Conservation (phyloP, 1,284 basidiomycete species). For the Cutaneotrichosporon sp. region DNA sequence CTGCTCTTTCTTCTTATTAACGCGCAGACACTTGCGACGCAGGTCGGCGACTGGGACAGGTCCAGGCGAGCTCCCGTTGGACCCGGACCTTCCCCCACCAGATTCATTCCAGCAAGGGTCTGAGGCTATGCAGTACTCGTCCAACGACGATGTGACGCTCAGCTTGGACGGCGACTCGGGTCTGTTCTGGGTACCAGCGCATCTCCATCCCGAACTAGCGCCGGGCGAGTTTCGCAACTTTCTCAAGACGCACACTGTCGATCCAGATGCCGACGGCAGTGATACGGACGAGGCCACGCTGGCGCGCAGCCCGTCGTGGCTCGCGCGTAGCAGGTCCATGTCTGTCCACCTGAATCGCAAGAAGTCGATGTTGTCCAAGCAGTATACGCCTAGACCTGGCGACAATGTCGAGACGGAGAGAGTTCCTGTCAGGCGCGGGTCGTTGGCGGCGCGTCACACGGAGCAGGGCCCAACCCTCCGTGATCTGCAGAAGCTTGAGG, state of each 20-base stretch:
- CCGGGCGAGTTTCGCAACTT: slow-evolving; percentile 93
- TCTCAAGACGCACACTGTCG: slow-evolving; percentile 82
- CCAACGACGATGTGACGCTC: slow-evolving; percentile 49
- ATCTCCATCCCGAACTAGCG: slow-evolving; percentile 93
- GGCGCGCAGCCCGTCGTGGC: slow-evolving; percentile 39
- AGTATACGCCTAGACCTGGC: slow-evolving; percentile 73
- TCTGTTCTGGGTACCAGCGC: slow-evolving; percentile 96
- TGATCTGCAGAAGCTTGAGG: slow-evolving; percentile 88
- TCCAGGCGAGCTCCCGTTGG: slow-evolving; percentile 74
- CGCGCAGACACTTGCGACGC: slow-evolving; percentile 66
- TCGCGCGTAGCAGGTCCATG: slow-evolving; percentile 43
- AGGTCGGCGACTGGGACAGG: slow-evolving; percentile 70
- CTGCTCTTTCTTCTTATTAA: neutral
- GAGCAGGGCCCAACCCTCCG: slow-evolving; percentile 78
- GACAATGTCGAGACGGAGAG: slow-evolving; percentile 70
- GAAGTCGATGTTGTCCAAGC: slow-evolving; percentile 84
- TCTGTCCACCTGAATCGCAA: slow-evolving; percentile 66
- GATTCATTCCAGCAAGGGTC: slow-evolving; percentile 14
- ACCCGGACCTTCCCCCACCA: slow-evolving; percentile 74
- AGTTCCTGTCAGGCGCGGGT: slow-evolving; percentile 65
- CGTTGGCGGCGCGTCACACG: slow-evolving; percentile 61
- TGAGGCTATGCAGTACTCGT: slow-evolving; percentile 29
- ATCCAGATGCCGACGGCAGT: slow-evolving; percentile 46
- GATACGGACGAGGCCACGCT: slow-evolving; percentile 33
- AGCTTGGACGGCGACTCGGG: slow-evolving; percentile 42